Base-by-base conservation (phyloP, 805 yeast genomes). In the Candida morakotiae region DNA sequence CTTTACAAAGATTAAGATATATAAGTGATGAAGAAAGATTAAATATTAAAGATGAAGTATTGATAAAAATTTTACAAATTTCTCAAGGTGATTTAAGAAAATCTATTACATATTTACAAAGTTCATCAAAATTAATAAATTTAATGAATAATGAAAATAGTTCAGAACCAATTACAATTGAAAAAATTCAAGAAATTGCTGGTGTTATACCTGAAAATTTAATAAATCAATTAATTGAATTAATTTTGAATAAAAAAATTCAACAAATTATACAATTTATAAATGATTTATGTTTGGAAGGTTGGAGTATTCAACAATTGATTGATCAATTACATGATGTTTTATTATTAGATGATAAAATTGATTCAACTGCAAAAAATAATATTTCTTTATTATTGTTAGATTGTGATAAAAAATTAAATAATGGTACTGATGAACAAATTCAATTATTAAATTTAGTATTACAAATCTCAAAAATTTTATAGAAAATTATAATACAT, bases 41-140 rank as follows among this genome's bases (percentile, higher is more conserved):
- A 14, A 57, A 65, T 21, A 71, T 71, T 34, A 71, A 70, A 6
- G 76, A 69, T 3, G 21, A 9, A 11, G 85, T 75, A 0, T 64
- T 87, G 32, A 67, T 65, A 21, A 79, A 77, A 49, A 78, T 93
- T 9, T 64, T 93, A 39, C 64, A 60, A n/a, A 79, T 87, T 3
- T 76, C 95, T 14, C 74, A 73, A 38, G 99, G 99, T 40, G 99
- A 93, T 67, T 71, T 93, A 51, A 79, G 99, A 65, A 85, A 81
- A 49, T 95, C 96, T 7, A 89, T 93, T 46, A 93, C 97, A 2
- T 75, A 80, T 40, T 69, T 93, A 30, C 98, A 93, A 61, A 83
- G 93, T 25, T 84, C 95, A 9, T 75, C 87, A 24, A 81, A 77
- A 46, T 44, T 43, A 31, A 33, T 16, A 22, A 31, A 30, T 19